These are phyloP conservation scores for Diaporthe sp. DNA, from an alignment of 2,329 filamentous ascomycete species.

Conservation along the genomic window DNA sequence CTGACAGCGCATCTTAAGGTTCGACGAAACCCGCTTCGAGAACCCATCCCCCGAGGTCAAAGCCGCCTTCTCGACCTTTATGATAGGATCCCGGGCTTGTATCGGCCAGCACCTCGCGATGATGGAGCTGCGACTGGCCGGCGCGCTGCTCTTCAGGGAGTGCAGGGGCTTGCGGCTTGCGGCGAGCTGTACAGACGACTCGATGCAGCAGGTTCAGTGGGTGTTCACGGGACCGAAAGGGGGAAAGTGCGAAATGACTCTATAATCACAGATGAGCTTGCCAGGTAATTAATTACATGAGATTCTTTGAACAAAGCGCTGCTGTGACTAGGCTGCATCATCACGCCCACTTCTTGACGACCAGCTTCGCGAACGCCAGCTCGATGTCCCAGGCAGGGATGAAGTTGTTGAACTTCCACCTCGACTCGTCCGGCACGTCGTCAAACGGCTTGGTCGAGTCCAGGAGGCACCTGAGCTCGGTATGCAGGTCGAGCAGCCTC, in stretches of 20 bases:
- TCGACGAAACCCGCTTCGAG: constrained; percentile 52
- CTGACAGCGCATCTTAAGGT: constrained; percentile 24
- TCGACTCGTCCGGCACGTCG: constrained; percentile 14
- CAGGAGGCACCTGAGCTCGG: constrained; percentile 24
- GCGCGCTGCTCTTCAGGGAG: constrained; percentile 60
- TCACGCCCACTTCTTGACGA: constrained; percentile 18
- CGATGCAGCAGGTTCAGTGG: constrained; percentile 41
- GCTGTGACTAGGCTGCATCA: not conserved
- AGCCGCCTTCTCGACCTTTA: constrained; percentile 64
- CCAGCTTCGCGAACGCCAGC: constrained; percentile 19
- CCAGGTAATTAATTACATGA: not conserved
- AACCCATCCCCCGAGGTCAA: constrained; percentile 53
- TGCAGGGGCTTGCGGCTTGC: constrained; percentile 39
- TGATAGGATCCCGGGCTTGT: constrained; percentile 64
- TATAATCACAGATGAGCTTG: constrained; percentile 17
- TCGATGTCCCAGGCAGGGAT: constrained; percentile 16
- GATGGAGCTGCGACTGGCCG: constrained; percentile 63
- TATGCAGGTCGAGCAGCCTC: constrained; percentile 15
- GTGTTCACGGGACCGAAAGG: constrained; percentile 43
- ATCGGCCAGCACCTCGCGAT: constrained; percentile 66
- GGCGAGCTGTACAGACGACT: constrained; percentile 41
- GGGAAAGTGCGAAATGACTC: constrained; percentile 40
- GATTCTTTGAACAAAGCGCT: not conserved
- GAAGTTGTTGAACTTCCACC: constrained; percentile 26
- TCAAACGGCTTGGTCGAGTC: constrained; percentile 22